phyloP scores from a whole-genome alignment of 176 grass and related monocot genomes.

The Avena atlantica region DNA sequence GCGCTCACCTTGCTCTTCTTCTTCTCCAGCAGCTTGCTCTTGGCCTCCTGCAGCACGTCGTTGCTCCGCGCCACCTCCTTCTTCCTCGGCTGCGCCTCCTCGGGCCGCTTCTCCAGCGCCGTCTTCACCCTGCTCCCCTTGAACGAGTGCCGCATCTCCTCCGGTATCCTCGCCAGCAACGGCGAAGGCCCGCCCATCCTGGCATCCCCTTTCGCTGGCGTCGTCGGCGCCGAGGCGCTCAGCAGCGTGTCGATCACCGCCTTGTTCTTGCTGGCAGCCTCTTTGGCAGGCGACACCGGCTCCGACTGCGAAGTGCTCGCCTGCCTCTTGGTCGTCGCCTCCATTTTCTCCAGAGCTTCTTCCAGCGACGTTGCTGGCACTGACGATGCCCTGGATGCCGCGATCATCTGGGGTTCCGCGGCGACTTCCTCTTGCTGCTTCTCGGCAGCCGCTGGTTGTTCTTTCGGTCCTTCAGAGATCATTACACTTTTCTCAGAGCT shows the following conservation, averaged over 20 bases:
- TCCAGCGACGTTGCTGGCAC: constrained; percentile 23
- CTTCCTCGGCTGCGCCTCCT: constrained; percentile 61
- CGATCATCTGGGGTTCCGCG: neutral
- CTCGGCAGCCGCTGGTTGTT: neutral
- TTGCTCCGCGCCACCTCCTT: constrained; percentile 77
- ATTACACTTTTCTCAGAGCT: neutral
- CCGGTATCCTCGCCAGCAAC: neutral
- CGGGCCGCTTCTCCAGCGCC: constrained; percentile 60
- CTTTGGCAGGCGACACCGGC: constrained; percentile 27
- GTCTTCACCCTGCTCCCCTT: constrained; percentile 63
- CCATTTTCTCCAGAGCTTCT: neutral
- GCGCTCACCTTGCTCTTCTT: constrained; percentile 73
- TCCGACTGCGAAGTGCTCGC: constrained; percentile 38
- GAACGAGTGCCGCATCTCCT: constrained; percentile 22
- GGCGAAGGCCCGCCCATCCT: neutral
- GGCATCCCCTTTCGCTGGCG: constrained; percentile 4
- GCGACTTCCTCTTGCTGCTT: neutral
- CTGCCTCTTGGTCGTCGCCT: neutral
- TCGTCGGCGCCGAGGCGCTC: constrained; percentile 18
- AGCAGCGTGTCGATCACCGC: constrained; percentile 1
- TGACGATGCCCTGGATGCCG: neutral
- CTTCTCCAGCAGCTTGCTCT: constrained; percentile 77
- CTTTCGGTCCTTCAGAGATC: constrained; percentile 18
- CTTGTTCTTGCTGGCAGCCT: constrained; percentile 22
- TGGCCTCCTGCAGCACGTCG: constrained; percentile 77